phyloP scores from a whole-genome alignment of 129 eudicot species.

The Centrapalus pauciflorus region DNA sequence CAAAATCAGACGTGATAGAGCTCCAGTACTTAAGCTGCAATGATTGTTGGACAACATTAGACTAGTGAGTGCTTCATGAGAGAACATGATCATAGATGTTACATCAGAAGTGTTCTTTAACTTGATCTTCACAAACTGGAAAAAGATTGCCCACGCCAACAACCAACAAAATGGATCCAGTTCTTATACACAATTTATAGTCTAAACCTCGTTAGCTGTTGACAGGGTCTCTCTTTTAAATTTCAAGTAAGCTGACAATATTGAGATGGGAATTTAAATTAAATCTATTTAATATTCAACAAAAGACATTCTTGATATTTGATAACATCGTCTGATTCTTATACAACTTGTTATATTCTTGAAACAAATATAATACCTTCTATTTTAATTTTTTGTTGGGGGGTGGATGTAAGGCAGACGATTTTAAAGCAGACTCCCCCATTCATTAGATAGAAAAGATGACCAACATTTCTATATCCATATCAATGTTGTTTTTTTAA shows the following conservation, averaged over 20 bases:
- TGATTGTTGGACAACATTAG: not conserved
- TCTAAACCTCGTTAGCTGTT: too few relatives aligned
- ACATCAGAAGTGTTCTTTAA: not conserved
- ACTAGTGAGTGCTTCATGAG: not conserved
- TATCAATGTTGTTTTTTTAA: not conserved
- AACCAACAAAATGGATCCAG: not conserved
- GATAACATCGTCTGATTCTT: too few relatives aligned
- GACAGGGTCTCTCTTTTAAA: not conserved
- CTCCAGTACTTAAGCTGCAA: conserved; percentile 93
- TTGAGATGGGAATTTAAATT: too few relatives aligned
- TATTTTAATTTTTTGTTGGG: too few relatives aligned
- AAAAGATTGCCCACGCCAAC: not conserved
- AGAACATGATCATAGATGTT: not conserved
- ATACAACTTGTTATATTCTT: too few relatives aligned
- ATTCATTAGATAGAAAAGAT: too few relatives aligned
- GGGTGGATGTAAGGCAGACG: too few relatives aligned
- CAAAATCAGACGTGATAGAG: conserved; percentile 78
- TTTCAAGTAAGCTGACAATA: not conserved
- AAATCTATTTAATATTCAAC: not conserved
- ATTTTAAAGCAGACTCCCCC: too few relatives aligned
- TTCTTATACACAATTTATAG: too few relatives aligned
- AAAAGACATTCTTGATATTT: not conserved
- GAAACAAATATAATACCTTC: too few relatives aligned
- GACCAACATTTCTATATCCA: too few relatives aligned
- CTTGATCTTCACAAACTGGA: not conserved